phyloP scores from a whole-genome alignment of 805 yeast genomes.

The Lachancea cidri region DNA sequence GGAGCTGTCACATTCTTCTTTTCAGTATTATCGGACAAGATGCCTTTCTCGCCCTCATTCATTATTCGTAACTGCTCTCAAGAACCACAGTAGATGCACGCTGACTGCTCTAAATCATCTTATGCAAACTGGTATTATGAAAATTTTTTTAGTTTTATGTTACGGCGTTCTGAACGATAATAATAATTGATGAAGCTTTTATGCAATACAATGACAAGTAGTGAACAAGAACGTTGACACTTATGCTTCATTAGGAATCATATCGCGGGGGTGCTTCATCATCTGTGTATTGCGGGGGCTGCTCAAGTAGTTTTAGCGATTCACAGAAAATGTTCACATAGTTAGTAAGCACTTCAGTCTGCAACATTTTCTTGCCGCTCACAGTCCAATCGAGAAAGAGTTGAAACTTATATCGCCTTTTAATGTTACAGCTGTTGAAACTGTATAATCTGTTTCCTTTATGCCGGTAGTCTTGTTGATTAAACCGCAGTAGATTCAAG shows the following conservation, averaged over 20 bases:
- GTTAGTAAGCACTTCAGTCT: conserved; percentile 23
- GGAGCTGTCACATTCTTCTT: conserved; percentile 2
- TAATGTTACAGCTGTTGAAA: conserved; percentile 28
- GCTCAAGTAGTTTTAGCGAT: conserved; percentile 2
- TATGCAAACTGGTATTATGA: neutral
- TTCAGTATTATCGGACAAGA: neutral
- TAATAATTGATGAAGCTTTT: too few species aligned
- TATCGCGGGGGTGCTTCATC: conserved; percentile 6
- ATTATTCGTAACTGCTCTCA: neutral
- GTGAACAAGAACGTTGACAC: neutral
- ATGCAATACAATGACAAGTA: neutral
- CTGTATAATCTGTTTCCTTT: conserved; percentile 31
- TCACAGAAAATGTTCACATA: conserved; percentile 6
- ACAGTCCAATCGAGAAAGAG: conserved; percentile 26
- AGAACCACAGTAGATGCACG: neutral
- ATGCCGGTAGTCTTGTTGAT: conserved; percentile 31
- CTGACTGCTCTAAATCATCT: neutral
- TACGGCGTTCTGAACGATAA: neutral
- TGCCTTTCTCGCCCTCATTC: neutral
- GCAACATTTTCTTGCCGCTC: conserved; percentile 13
- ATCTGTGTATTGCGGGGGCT: conserved; percentile 6
- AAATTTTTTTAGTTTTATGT: neutral
- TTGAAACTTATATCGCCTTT: conserved; percentile 26
- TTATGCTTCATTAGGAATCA: neutral
- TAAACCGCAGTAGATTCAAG: conserved; percentile 17